Base-by-base conservation (phyloP, 495 filamentous ascomycete species). In the Tuber indicum region DNA sequence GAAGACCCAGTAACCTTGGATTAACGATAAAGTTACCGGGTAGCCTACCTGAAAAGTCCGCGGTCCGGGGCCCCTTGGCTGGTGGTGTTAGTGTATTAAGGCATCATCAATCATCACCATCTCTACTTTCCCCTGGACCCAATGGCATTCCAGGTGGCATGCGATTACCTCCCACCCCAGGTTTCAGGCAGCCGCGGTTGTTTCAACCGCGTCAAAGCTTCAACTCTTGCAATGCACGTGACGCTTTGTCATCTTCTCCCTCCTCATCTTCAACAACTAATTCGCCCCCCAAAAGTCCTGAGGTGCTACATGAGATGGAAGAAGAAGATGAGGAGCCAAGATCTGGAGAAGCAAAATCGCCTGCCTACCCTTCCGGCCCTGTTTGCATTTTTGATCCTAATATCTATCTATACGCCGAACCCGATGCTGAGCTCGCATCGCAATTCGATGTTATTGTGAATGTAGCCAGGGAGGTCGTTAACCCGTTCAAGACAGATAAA, bases 371-470 rank as follows among this genome's bases (percentile, higher is more conserved):
- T 3, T 89, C 95, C 81, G 96, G 96, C 0, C 96, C 96, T 0
- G 91, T 98, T 32, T 90, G 91, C 80, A 97, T 99, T 43, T 96
- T 98, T 78, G 91, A 94, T 69, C 91, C 94, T n/a, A 90, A 92
- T n/a, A 92, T 99, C 1, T 97, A 91, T 81, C 87, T 99, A 0
- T 99, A 97, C 78, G 85, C 97, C 62, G 96, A 99, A 84, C 96
- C 96, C 6, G 94, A 91, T 7, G 89, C 89, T 0, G 91, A 95
- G 72, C 93, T 97, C 82, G 95, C 95, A 3, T 86, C 91, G 17
- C 86, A 91, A 71, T 99, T 97, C 81, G 96, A 98, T 83, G 91
- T 98, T 5, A 90, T 99, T 47, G 89, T 99, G 73, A 99, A 99
- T 81, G 96, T 99, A 39, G 96, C 96, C 2, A 92, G 93, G 79